Base-by-base conservation (phyloP, 202 grass and related monocot species). In the Alloteropsis angusta region DNA sequence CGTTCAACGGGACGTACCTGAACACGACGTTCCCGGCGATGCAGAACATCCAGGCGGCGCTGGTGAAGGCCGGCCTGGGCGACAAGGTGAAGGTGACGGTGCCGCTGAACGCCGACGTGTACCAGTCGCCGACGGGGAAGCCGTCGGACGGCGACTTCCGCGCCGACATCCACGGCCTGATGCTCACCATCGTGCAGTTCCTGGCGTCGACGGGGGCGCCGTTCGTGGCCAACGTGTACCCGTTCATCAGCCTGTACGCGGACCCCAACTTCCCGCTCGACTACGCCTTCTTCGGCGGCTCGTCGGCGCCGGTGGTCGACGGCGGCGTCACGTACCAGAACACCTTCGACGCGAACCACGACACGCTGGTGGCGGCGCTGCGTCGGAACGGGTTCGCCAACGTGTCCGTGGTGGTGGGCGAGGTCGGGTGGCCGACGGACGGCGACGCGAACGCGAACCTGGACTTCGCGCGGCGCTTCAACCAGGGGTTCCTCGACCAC, bases 131-230 rank as follows among this genome's bases (percentile, higher is more conserved):
- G 2, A 68, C 78, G 9, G 86, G 84, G 12, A 91, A 88, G 63
- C 96, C 96, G 4, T 99, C 96, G 0, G 90, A 91, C n/a, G 96
- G 92, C 16, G 92, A 99, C 67, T 99, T 99, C 84, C 92, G 96
- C 48, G 52, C 41, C 5, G 61, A 99, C 84, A 99, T 99, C 83
- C 96, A 86, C 32, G 92, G 85, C 5, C 80, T 96, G 5, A 89
- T 99, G 92, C 59, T 99, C 2, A 26, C 65, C n/a, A 91, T 99
- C 39, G 86, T 87, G 19, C 63, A 77, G 70, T 99, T 99, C 88
- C 88, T 99, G 12, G 84, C 81, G 15, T 77, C 89, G 38, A 96
- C 82, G 32, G 88, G 75, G 16, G 86, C 87, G 7, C 92, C 92
- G 5, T 83, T 99, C 88, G 89, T 91, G 0, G 86, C 89, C 25